Evolutionary conservation across 2,329 filamentous ascomycete species (phyloP), one percentile per base, ranked within the genome.

Genomic region (Cercospora canescens): DNA sequence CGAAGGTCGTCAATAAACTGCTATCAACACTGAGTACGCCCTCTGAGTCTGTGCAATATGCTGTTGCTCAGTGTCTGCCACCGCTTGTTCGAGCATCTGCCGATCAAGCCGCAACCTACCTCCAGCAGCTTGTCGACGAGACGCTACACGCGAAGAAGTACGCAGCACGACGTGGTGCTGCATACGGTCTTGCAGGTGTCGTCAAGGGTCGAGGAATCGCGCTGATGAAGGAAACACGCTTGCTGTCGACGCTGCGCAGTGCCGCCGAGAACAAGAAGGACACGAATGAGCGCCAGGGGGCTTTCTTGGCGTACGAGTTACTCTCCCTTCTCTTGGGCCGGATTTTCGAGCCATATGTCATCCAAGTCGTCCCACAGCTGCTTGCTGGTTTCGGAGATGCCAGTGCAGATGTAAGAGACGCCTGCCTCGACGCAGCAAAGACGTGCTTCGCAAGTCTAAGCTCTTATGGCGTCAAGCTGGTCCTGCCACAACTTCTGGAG

Each of bases 181-280:
- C 95, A 0, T 99, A 99, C 78, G 95, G 95, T 65, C 84, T 99
- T 63, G 94, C 93, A 64, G 96, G 95, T 65, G 88, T 99, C 64
- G 89, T 97, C 39, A 89, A 89, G 67, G 95, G 95, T n/a, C 89
- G 90, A 77, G 95, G 95, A 65, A 89, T 99, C 66, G 87, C 86
- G 18, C 87, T 92, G 3, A 81, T 99, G 45, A 88, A 91, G 68
- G 93, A 98, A 72, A 93, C 91, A 78, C 90, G 94, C 32, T 91
- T 99, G 68, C 87, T 98, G 82, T 88, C 91, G 34, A 90, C 89
- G 3, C 86, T 99, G 52, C 91, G 88, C 72, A 88, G 88, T 30
- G 93, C 93, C 4, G 86, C 90, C n/a, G 96, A 98, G 74, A 96
- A 97, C 79, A 98, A 96, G 80, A 98, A 96, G 76, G 94, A 97